A percentile compares a stretch with the other conserved stretches of the same genome.
Conservation (phyloP, 2,329 filamentous ascomycete species). For the Ophiostoma sp. region DNA sequence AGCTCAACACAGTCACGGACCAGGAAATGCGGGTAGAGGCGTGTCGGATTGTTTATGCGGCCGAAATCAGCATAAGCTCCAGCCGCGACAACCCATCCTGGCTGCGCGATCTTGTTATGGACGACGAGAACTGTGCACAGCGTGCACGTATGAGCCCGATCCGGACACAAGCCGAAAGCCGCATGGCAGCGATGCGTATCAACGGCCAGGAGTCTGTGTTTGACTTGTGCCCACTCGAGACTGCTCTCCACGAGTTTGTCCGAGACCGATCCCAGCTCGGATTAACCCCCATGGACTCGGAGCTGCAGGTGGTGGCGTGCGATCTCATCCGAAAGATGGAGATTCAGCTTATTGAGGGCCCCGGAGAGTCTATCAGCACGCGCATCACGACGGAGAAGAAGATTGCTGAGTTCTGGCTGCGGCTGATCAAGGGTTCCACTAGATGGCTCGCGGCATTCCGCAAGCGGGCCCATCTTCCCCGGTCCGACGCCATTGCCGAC, state of each 20-base stretch:
- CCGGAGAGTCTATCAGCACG: not conserved
- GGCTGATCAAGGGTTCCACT: slow-evolving; percentile 51
- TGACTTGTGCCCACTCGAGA: slow-evolving; percentile 57
- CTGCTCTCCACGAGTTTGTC: slow-evolving; percentile 56
- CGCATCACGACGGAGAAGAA: slow-evolving; percentile 42
- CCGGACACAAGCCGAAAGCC: slow-evolving; percentile 48
- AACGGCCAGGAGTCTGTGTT: slow-evolving; percentile 61
- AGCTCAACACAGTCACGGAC: slow-evolving; percentile 45
- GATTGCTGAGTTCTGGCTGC: slow-evolving; percentile 58
- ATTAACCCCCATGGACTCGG: slow-evolving; percentile 59
- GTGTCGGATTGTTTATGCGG: slow-evolving; percentile 58
- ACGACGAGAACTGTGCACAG: slow-evolving; percentile 44
- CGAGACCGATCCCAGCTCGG: slow-evolving; percentile 53
- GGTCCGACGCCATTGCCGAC: slow-evolving; percentile 56
- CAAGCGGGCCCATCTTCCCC: slow-evolving; percentile 57
- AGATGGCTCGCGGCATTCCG: slow-evolving; percentile 59
- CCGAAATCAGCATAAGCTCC: slow-evolving; percentile 48
- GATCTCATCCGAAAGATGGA: slow-evolving; percentile 59
- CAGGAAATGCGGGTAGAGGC: slow-evolving; percentile 58
- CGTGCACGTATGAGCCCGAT: slow-evolving; percentile 52
- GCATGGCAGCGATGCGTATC: slow-evolving; percentile 52
- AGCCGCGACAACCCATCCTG: slow-evolving; percentile 46
- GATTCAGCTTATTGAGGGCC: slow-evolving; percentile 33
- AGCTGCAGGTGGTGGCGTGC: slow-evolving; percentile 61
- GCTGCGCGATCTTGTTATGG: slow-evolving; percentile 61